Base-by-base conservation (phyloP, 805 yeast genomes). In the Yarrowia yakushimensis region DNA sequence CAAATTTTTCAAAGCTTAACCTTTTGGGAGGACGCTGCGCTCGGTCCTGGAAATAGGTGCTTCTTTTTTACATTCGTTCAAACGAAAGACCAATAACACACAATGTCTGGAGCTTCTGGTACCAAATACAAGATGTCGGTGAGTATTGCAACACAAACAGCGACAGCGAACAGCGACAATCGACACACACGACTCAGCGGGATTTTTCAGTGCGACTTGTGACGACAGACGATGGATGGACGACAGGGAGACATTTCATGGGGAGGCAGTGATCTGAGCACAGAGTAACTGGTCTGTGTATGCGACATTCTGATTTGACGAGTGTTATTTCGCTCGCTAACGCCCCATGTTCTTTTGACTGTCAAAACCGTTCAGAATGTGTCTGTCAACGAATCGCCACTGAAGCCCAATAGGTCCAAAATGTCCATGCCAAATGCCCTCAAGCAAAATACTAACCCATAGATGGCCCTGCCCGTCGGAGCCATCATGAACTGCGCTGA, bases 401-500 rank as follows among this genome's bases (percentile, higher is more conserved):
- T 28, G 12, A 28, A 12, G 6, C 27, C 8, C 27, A 4, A 25
- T 25, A 5, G 27, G 8, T 25, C n/a, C n/a, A n/a, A n/a, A n/a
- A n/a, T n/a, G n/a, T n/a, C n/a, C n/a, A n/a, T n/a, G n/a, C n/a
- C n/a, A n/a, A n/a, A n/a, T n/a, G n/a, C n/a, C n/a, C n/a, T n/a
- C n/a, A n/a, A n/a, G n/a, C n/a, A n/a, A n/a, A n/a, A 34, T 46
- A 60, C 55, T 60, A 63, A 66, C 64, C 41, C 66, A 20, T 76
- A 90, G 94, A 90, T 94, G 84, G 99, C 96, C 87, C 88, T 94
- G 79, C 99, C 99, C 84, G 87, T 85, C 74, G 99, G 98, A 82
- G 99, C 99, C 82, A 90, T 94, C 81, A 87, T 94, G 85, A 96
- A 96, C 92, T 94, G 99, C 85, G 92, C 96, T 82, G 99, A 94